Conservation (phyloP, 805 yeast genomes). For the Komagataella kurtzmanii region DNA sequence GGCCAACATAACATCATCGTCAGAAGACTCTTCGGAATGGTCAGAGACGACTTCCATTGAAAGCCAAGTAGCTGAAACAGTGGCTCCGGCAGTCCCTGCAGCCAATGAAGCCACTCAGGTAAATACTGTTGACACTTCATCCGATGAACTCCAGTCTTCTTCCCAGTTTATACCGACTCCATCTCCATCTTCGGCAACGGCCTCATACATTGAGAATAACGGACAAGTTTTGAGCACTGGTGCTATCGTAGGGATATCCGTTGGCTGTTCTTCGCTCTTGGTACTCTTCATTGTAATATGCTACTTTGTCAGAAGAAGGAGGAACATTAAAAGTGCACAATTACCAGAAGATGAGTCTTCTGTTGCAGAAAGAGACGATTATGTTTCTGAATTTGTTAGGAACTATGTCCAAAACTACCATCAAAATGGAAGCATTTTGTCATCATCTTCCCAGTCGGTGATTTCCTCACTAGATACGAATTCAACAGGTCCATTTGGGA, state of each 20-base stretch:
- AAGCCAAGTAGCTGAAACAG: neutral
- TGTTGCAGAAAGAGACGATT: neutral
- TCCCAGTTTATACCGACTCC: neutral
- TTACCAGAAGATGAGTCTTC: neutral
- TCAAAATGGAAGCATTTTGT: neutral
- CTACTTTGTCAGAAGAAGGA: neutral
- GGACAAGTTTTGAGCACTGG: neutral
- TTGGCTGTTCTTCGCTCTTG: neutral
- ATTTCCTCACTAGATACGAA: neutral
- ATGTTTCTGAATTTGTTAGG: neutral
- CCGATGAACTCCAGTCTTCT: neutral
- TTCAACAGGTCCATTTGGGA: neutral
- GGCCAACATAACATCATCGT: neutral
- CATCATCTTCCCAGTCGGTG: neutral
- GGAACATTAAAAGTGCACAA: neutral
- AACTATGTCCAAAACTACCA: neutral
- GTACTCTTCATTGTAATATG: neutral
- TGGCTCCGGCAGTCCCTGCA: neutral
- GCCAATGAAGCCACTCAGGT: neutral
- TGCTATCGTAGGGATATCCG: neutral
- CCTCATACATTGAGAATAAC: neutral
- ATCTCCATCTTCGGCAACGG: neutral
- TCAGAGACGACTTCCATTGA: neutral
- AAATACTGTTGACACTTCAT: neutral
- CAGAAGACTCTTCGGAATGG: neutral